Percentiles rank a stretch among this genome's conserved stretches.
These are phyloP conservation scores for Penicillium sp. DNA, from an alignment of 2,329 filamentous ascomycete genomes.

Conservation along the genomic window DNA sequence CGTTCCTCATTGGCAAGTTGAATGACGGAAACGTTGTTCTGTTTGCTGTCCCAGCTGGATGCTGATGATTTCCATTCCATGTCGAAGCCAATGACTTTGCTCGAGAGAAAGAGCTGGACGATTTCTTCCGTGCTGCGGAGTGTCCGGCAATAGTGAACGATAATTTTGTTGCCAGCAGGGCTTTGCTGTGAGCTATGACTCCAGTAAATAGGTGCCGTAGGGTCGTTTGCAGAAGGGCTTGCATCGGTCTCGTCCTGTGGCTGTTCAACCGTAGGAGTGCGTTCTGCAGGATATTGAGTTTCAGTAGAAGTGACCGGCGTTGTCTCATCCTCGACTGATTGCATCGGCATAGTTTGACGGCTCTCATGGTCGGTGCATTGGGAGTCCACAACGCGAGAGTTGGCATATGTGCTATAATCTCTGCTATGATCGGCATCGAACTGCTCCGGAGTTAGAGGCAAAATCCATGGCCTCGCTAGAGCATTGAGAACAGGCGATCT, in stretches of 20 bases:
- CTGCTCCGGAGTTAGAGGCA: too few species aligned
- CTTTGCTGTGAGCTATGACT: constrained; percentile 47
- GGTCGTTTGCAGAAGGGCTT: not conserved
- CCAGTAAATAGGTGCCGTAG: constrained; percentile 29
- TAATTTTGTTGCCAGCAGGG: constrained; percentile 56
- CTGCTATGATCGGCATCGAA: not conserved
- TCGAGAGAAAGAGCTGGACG: constrained; percentile 64
- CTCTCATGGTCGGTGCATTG: not conserved
- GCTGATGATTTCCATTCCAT: constrained; percentile 75
- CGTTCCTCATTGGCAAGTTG: constrained; percentile 77
- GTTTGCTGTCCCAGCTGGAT: constrained; percentile 51
- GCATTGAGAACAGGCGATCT: not conserved
- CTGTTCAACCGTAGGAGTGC: not conserved
- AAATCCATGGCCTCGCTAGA: too few species aligned
- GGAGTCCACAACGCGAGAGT: not conserved
- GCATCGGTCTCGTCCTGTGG: not conserved
- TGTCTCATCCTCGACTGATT: not conserved
- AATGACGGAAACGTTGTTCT: constrained; percentile 75
- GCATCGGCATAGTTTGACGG: not conserved
- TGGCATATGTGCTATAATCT: constrained; percentile 7
- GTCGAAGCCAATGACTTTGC: constrained; percentile 81
- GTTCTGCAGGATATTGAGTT: not conserved
- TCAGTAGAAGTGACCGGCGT: not conserved
- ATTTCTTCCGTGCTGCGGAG: constrained; percentile 68
- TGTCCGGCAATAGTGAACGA: constrained; percentile 76